Conservation (phyloP, 441 rosid species). For the Corymbia citriodora region DNA sequence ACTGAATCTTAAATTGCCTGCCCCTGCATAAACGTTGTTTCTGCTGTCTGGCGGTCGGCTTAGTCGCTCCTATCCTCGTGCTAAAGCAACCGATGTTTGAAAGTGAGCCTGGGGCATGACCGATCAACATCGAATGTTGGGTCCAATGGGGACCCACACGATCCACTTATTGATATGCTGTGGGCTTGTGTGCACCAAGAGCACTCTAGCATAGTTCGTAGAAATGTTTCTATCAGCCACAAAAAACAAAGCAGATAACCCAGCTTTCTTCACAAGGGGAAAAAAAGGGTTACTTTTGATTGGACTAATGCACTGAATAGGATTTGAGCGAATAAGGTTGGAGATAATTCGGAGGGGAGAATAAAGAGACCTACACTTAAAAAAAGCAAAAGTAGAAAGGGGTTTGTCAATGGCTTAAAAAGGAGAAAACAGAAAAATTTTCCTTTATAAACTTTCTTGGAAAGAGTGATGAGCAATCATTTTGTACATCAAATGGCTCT, state of each 20-base stretch:
- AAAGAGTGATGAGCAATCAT: conserved; percentile 9
- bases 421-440: conserved; percentile 1
- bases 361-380: neutral
- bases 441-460: conserved; percentile 22
- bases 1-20: neutral
- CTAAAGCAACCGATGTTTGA: neutral
- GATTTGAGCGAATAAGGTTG: neutral
- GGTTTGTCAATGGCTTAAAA: conserved; percentile 15
- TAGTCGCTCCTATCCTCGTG: neutral
- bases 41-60: neutral
- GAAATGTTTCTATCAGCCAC: neutral
- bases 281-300: conserved; percentile 30
- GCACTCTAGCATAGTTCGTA: neutral
- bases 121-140: neutral
- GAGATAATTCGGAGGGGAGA: conserved; percentile 4
- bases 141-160: neutral
- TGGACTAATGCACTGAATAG: conserved; percentile 21
- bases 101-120: neutral
- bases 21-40: neutral
- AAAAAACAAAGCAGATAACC: neutral
- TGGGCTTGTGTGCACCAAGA: neutral
- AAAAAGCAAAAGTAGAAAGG: conserved; percentile 19
- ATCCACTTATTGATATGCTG: neutral
- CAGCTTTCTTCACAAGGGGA: neutral
- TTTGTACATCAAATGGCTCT: neutral